Base-by-base conservation (phyloP, 768 basidiomycete species). In the Lentinus brumalis region DNA sequence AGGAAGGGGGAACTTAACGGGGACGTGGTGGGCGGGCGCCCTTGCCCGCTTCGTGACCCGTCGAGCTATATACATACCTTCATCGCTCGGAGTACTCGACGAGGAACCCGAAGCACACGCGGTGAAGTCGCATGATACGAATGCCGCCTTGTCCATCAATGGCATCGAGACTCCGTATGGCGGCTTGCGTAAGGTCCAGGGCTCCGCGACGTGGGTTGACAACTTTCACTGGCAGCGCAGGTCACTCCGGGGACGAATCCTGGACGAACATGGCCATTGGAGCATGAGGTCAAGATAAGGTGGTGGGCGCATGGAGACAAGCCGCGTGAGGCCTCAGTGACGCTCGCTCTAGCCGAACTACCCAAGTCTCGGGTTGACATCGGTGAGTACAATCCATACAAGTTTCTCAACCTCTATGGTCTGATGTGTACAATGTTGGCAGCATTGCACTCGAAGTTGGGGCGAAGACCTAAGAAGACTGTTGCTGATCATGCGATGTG, bases 51-150 rank as follows among this genome's bases (percentile, higher is more conserved):
- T 35, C 35, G 21, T 26, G 21, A 26, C 21, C 42, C 42, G 42
- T 18, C 15, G 42, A 5, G 18, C 8, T 44, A 18, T 44, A 44
- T 44, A 39, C 14, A 12, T 14, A 10, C 29, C 18, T 42, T 15
- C 12, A 49, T 42, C 45, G 11, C 42, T 45, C 35, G 14, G 35
- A 50, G 59, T 35, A 14, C n/a, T 31, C 35, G 59, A 50, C 40
- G 53, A 49, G 53, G 50, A 50, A 35, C 30, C 15, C 47, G 31
- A 18, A 41, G 21, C 11, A 11, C 35, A 35, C 35, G 35, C 35
- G 35, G 35, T 35, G 35, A 6, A 35, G 35, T 52, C 60, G 49
- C 60, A 61, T 61, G 60, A 61, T 57, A 54, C 50, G 30, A 35
- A 41, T 14, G 42, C 31, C n/a, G 35, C 18, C 50, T 35, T 31